These are phyloP conservation scores for Syzygium malaccense DNA, from an alignment of 441 rosid species.

Conservation along the genomic window DNA sequence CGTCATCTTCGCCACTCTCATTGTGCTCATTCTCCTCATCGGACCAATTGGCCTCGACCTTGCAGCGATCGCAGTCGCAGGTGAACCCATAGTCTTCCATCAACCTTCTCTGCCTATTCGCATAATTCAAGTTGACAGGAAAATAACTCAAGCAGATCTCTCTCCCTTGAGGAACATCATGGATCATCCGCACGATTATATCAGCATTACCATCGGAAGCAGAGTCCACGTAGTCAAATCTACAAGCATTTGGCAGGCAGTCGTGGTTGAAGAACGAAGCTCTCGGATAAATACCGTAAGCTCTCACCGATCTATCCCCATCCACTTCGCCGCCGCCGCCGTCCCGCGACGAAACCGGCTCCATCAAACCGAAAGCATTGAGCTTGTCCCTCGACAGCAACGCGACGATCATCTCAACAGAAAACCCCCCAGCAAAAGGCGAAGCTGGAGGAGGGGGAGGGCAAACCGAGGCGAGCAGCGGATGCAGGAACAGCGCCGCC, in stretches of 20 bases:
- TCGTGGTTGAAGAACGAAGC: constrained; percentile 80
- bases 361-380: constrained; percentile 85
- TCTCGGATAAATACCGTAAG: constrained; percentile 66
- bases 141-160: constrained; percentile 91
- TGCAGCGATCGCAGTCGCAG: constrained; percentile 80
- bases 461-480: constrained; percentile 43
- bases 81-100: constrained; percentile 67
- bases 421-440: constrained; percentile 3
- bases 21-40: constrained; percentile 38
- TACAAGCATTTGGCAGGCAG: constrained; percentile 91
- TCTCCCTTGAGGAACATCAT: constrained; percentile 76
- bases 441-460: constrained; percentile 24
- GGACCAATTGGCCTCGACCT: constrained; percentile 81
- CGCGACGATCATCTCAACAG: constrained; percentile 44
- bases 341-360: constrained; percentile 20
- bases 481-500: constrained; percentile 37
- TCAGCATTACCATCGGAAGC: constrained; percentile 40
- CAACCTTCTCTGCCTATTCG: constrained; percentile 50
- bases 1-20: constrained; percentile 14
- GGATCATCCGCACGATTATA: constrained; percentile 65
- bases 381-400: constrained; percentile 60
- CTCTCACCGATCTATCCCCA: constrained; percentile 57
- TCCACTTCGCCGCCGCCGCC: constrained; percentile 11
- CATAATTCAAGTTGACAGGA: constrained; percentile 61
- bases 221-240: constrained; percentile 72